phyloP scores from a whole-genome alignment of 768 basidiomycete species.

The Amanita fuliginea region DNA sequence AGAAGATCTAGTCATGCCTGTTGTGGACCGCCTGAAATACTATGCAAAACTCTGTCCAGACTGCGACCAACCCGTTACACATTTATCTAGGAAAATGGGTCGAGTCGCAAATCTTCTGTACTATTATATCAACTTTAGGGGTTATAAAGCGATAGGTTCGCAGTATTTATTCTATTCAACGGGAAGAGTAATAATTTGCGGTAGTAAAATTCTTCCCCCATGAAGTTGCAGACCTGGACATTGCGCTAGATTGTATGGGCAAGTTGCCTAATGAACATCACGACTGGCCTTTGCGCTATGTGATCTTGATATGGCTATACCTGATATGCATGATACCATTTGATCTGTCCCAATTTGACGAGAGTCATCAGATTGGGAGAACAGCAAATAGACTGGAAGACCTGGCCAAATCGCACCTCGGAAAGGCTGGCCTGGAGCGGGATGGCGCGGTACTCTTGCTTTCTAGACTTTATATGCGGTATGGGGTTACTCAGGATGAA shows the following conservation, averaged over 20 bases:
- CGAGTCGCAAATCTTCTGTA: constrained; percentile 43
- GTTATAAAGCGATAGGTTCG: constrained; percentile 86
- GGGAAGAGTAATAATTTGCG: constrained; percentile 9
- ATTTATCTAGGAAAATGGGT: not conserved
- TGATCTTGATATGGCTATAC: constrained; percentile 86
- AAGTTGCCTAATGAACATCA: constrained; percentile 24
- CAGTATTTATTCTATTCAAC: constrained; percentile 9
- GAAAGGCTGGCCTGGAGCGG: constrained; percentile 71
- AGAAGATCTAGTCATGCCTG: constrained; percentile 67
- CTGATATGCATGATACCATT: constrained; percentile 93
- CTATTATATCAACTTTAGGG: constrained; percentile 76
- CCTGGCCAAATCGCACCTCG: constrained; percentile 46
- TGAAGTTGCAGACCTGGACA: constrained; percentile 69
- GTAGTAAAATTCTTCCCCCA: constrained; percentile 93
- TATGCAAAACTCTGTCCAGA: constrained; percentile 26
- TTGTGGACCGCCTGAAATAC: constrained; percentile 50
- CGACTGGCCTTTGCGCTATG: constrained; percentile 78
- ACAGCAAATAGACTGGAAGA: constrained; percentile 49
- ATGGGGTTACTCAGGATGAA: constrained; percentile 11
- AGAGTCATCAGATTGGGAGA: constrained; percentile 33
- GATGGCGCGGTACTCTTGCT: constrained; percentile 77
- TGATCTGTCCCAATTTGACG: constrained; percentile 78
- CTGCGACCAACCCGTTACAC: not conserved
- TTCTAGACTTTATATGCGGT: constrained; percentile 75
- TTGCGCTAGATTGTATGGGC: constrained; percentile 59